Evolutionary conservation across 2,329 filamentous ascomycete species (phyloP), one percentile per base, ranked within the genome.

Genomic region (Aspergillus uvarum): DNA sequence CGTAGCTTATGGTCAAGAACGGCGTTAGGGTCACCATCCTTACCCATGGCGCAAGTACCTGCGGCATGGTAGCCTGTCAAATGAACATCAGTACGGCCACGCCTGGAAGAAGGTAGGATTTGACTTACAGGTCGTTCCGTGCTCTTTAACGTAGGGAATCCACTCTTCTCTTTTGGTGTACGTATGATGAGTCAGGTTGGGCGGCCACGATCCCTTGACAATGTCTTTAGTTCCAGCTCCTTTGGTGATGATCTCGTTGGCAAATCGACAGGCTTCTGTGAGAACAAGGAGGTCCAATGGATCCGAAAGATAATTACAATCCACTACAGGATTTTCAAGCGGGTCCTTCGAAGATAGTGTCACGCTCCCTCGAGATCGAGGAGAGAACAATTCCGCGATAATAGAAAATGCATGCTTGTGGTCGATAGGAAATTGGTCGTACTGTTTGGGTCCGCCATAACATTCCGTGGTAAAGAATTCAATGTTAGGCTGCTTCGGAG

Each of bases 381-480:
- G 82, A 1, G 80, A 79, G 56, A 87, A 87, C 0, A 88, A 77
- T 68, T 87, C 80, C 0, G 80, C 79, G 54, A 86, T 83, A 63
- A 88, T 81, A 6, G 81, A 80, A 62, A 89, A 88, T 0, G 80
- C 81, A 61, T 84, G 78, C 58, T 86, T 79, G 19, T 80, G 75
- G 48, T 85, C 78, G 2, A 78, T 72, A 0, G 85, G 85, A 56
- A 81, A 83, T 42, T 85, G 73, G 21, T 78, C 74, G 61, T 80
- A 87, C 60, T 86, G 83, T 63, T 85, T 85, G 0, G 85, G 85
- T 0, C 84, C 84, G 4, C 84, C 84, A 63, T 87, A 87, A 66
- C 83, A 83, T 67, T 87, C 85, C 0, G 85, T 87, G 32, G 80
- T 84, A 73, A 87, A 88, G 71, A 87, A 83, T 66, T 88, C 86